A percentile compares a stretch with the other conserved stretches of the same genome.
phyloP scores from a whole-genome alignment of 768 basidiomycete genomes.

The Chalciporus chontae region DNA sequence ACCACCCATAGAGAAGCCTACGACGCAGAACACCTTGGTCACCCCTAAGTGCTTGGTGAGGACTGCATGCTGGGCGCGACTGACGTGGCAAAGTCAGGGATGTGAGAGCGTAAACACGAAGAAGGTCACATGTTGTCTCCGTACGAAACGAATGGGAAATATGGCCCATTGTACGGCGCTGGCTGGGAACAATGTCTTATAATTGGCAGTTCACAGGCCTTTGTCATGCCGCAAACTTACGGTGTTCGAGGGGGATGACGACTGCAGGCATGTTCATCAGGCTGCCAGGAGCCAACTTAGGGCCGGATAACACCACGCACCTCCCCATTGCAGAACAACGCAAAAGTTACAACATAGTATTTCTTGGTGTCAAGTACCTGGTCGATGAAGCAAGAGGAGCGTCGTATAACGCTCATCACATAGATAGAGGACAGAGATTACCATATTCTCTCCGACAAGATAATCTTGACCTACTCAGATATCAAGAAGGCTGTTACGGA shows the following conservation, averaged over 20 bases:
- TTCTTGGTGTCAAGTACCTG: slow-evolving; percentile 48
- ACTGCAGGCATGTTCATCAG: slow-evolving; percentile 30
- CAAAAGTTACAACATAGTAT: slow-evolving; percentile 56
- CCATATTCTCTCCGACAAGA: slow-evolving; percentile 52
- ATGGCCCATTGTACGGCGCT: slow-evolving; percentile 55
- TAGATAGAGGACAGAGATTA: slow-evolving; percentile 8
- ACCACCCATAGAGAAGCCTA: slow-evolving; percentile 62
- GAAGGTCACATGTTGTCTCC: slow-evolving; percentile 51
- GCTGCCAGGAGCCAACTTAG: background rate
- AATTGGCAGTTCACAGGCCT: background rate
- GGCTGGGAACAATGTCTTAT: slow-evolving; percentile 33
- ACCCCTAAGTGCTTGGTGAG: slow-evolving; percentile 33
- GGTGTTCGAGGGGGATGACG: slow-evolving; percentile 61
- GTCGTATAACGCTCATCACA: background rate
- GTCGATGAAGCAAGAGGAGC: background rate
- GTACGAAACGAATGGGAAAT: slow-evolving; percentile 54
- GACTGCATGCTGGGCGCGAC: slow-evolving; percentile 53
- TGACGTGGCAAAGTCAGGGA: slow-evolving; percentile 14
- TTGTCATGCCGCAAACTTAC: slow-evolving; percentile 7
- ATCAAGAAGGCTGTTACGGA: background rate
- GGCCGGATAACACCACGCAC: slow-evolving; percentile 26
- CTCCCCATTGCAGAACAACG: slow-evolving; percentile 58
- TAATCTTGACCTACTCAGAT: slow-evolving; percentile 41
- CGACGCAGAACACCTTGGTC: slow-evolving; percentile 17
- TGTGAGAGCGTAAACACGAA: background rate